phyloP scores from a whole-genome alignment of 495 filamentous ascomycete species.

The Penicillium samsonianum region DNA sequence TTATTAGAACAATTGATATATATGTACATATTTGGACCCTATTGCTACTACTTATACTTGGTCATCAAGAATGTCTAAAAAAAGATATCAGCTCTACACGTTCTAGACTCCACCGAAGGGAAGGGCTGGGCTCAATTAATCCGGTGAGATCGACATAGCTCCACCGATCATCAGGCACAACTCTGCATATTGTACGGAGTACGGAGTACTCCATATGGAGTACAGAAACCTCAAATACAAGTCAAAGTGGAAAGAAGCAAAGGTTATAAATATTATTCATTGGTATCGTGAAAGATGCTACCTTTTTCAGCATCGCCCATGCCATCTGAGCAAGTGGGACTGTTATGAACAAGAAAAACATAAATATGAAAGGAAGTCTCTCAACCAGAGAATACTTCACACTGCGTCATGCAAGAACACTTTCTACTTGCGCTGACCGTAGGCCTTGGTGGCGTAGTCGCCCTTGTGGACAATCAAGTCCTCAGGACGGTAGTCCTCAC shows the following conservation, averaged over 20 bases:
- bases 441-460: slow-evolving; percentile 94
- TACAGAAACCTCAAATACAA: not conserved
- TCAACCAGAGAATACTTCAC: not conserved
- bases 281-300: slow-evolving; percentile 33
- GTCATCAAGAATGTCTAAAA: not conserved
- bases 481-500: slow-evolving; percentile 81
- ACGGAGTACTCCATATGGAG: not conserved
- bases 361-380: slow-evolving; percentile 11
- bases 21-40: not conserved
- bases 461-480: slow-evolving; percentile 91
- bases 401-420: slow-evolving; percentile 11
- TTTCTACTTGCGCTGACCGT: slow-evolving; percentile 74
- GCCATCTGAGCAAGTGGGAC: slow-evolving; percentile 15
- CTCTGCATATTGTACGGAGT: not conserved
- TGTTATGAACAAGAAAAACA: slow-evolving; percentile 17
- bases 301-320: slow-evolving; percentile 21
- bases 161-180: slow-evolving; percentile 7
- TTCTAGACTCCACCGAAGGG: not conserved
- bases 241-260: not conserved
- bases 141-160: slow-evolving; percentile 3
- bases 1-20: not conserved
- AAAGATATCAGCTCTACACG: not conserved
- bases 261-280: slow-evolving; percentile 26
- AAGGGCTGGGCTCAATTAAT: slow-evolving; percentile 1
- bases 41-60: not conserved